Conservation (phyloP, 371 early-diverging fungal species). For the Haplosporangium sp. region DNA sequence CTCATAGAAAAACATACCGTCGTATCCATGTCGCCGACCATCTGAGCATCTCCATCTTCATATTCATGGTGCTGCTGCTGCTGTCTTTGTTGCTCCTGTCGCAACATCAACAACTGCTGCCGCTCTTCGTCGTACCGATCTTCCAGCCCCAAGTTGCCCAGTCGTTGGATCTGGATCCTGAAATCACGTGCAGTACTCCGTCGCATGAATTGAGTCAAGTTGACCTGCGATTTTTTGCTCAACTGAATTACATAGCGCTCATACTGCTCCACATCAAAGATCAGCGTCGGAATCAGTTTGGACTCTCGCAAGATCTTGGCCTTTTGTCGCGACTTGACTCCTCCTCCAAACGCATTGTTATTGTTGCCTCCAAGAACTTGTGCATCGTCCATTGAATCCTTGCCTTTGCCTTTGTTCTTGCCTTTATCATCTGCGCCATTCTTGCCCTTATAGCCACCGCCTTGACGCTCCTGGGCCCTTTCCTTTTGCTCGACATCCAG, state of each 20-base stretch:
- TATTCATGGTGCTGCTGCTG: slow-evolving; percentile 14
- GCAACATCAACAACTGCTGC: slow-evolving; percentile 21
- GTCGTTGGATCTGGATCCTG: slow-evolving; percentile 64
- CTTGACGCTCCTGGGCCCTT: slow-evolving; percentile 21
- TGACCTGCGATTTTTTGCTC: slow-evolving; percentile 71
- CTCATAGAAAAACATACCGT: background rate
- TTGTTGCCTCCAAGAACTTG: background rate
- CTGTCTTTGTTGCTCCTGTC: slow-evolving; percentile 18
- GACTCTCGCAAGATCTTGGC: slow-evolving; percentile 71
- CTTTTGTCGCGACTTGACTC: slow-evolving; percentile 48
- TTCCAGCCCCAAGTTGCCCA: slow-evolving; percentile 54
- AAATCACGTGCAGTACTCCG: slow-evolving; percentile 79
- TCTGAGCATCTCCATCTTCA: slow-evolving; percentile 22
- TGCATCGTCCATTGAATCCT: background rate
- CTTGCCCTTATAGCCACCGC: slow-evolving; percentile 23
- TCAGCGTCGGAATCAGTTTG: slow-evolving; percentile 71
- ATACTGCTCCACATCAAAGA: slow-evolving; percentile 76
- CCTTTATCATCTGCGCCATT: slow-evolving; percentile 8
- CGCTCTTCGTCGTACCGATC: slow-evolving; percentile 46
- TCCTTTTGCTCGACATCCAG: slow-evolving; percentile 37
- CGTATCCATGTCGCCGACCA: slow-evolving; percentile 9
- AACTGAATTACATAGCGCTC: slow-evolving; percentile 74
- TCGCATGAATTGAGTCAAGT: slow-evolving; percentile 76
- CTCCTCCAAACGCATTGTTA: slow-evolving; percentile 2
- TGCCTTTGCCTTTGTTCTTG: background rate